phyloP scores from a whole-genome alignment of 139 green algal genomes.

The Picochlorum sp. region DNA sequence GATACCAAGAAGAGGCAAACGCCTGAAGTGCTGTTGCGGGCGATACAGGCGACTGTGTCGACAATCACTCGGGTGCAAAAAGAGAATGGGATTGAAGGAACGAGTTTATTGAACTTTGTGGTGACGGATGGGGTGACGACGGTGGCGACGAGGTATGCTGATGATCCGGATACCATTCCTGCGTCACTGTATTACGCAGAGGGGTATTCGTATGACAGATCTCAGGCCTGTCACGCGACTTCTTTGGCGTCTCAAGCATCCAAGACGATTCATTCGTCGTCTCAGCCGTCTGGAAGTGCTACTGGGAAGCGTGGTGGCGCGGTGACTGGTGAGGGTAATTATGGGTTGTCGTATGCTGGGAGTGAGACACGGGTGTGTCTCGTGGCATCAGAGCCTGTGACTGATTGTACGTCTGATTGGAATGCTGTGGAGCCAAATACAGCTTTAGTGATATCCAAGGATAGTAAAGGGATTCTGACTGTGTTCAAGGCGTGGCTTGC shows the following conservation, averaged over 20 bases:
- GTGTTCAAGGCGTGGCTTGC: slow-evolving; percentile 52
- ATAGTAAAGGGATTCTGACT: slow-evolving; percentile 74
- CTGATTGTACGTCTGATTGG: slow-evolving; percentile 72
- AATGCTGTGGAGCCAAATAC: slow-evolving; percentile 77
- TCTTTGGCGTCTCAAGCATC: slow-evolving; percentile 1
- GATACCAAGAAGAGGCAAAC: slow-evolving; percentile 43
- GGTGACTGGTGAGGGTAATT: slow-evolving; percentile 45
- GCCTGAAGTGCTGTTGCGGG: slow-evolving; percentile 64
- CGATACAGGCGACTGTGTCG: slow-evolving; percentile 46
- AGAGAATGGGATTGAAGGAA: slow-evolving; percentile 39
- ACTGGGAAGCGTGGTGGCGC: slow-evolving; percentile 7
- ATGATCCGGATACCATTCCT: slow-evolving; percentile 35
- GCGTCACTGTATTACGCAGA: slow-evolving; percentile 89
- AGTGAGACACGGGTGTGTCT: slow-evolving; percentile 63
- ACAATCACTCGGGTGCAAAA: slow-evolving; percentile 41
- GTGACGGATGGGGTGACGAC: slow-evolving; percentile 77
- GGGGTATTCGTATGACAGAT: slow-evolving; percentile 18
- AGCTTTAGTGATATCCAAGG: slow-evolving; percentile 61
- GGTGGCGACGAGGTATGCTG: slow-evolving; percentile 79
- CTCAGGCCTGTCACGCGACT: not conserved
- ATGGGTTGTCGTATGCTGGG: slow-evolving; percentile 64
- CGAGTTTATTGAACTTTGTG: slow-evolving; percentile 86
- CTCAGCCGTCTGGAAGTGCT: slow-evolving; percentile 5
- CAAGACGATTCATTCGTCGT: slow-evolving; percentile 6
- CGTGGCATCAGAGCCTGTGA: slow-evolving; percentile 90